Evolutionary conservation across 2,329 filamentous ascomycete genomes (phyloP).

Genomic region (Diaporthe sp.): DNA sequence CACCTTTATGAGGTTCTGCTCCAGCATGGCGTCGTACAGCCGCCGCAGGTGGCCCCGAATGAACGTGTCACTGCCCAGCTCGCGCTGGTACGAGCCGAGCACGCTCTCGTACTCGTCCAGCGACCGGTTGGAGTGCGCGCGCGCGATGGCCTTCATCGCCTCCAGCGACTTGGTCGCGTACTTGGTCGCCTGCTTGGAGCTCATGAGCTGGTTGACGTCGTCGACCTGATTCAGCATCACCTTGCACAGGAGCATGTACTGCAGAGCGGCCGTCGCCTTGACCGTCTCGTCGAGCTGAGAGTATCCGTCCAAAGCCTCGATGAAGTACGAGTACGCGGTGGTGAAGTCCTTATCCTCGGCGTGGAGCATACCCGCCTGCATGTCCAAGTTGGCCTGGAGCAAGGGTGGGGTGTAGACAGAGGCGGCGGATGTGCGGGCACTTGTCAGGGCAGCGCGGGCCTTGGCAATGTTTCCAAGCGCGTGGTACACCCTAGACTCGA

Average conservation of each 20-base stretch:
- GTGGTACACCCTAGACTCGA: slow-evolving; percentile 98
- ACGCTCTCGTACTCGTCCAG: slow-evolving; percentile 98
- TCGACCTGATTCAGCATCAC: slow-evolving; percentile 98
- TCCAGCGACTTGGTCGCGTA: slow-evolving; percentile 97
- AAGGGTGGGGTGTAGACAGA: slow-evolving; percentile 97
- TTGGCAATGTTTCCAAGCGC: slow-evolving; percentile 97
- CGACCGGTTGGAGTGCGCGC: slow-evolving; percentile 94
- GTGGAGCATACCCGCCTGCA: slow-evolving; percentile 99
- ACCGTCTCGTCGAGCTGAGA: slow-evolving; percentile 89
- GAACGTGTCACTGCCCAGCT: slow-evolving; percentile 94
- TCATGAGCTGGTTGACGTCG: slow-evolving; percentile 95
- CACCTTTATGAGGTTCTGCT: slow-evolving; percentile 99
- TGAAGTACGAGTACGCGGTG: slow-evolving; percentile 98
- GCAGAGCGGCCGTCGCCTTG: slow-evolving; percentile 95
- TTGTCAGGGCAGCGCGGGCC: slow-evolving; percentile 93
- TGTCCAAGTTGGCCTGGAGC: slow-evolving; percentile 95
- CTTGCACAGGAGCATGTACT: slow-evolving; percentile 99
- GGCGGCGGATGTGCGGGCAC: slow-evolving; percentile 93
- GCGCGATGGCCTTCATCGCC: slow-evolving; percentile 98
- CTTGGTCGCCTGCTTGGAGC: slow-evolving; percentile 95
- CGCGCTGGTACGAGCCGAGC: slow-evolving; percentile 89
- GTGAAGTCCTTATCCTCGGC: slow-evolving; percentile 99
- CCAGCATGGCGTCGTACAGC: slow-evolving; percentile 97
- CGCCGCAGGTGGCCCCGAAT: slow-evolving; percentile 96
- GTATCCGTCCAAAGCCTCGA: slow-evolving; percentile 98